Conservation (phyloP, 768 basidiomycete genomes). For the Russula sp. region DNA sequence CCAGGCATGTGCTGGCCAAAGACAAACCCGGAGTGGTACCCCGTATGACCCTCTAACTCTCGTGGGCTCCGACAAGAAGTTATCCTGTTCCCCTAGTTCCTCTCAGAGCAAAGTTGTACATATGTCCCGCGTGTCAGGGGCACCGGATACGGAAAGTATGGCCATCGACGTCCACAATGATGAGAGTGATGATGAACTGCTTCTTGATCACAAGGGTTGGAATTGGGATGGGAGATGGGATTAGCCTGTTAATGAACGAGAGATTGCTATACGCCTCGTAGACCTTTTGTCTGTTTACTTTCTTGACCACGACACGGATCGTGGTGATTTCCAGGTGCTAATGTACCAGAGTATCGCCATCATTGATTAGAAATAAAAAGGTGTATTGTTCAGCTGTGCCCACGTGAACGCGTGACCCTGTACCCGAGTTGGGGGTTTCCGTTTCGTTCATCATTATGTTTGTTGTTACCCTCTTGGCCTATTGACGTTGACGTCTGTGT, state of each 20-base stretch:
- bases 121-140: neutral
- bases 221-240: conserved; percentile 22
- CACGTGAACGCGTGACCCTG: neutral
- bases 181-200: conserved; percentile 19
- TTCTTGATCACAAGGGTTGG: conserved; percentile 19
- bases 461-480: neutral
- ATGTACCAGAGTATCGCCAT: neutral
- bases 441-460: neutral
- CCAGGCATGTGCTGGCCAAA: conserved; percentile 23
- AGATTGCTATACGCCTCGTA: neutral
- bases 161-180: neutral
- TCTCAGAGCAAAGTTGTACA: neutral
- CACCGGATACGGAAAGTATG: neutral
- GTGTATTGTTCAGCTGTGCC: neutral
- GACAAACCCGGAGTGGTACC: conserved; percentile 10
- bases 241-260: neutral
- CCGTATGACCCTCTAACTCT: neutral
- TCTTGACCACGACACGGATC: neutral
- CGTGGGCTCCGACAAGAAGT: neutral
- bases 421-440: too few relatives aligned
- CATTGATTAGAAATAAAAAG: too few relatives aligned
- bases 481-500: neutral
- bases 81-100: neutral
- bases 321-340: neutral
- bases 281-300: neutral